A percentile compares a stretch with the other conserved stretches of the same genome.
These are phyloP conservation scores for Leptographium procerum DNA, from an alignment of 2,329 filamentous ascomycete species.

Conservation along the genomic window DNA sequence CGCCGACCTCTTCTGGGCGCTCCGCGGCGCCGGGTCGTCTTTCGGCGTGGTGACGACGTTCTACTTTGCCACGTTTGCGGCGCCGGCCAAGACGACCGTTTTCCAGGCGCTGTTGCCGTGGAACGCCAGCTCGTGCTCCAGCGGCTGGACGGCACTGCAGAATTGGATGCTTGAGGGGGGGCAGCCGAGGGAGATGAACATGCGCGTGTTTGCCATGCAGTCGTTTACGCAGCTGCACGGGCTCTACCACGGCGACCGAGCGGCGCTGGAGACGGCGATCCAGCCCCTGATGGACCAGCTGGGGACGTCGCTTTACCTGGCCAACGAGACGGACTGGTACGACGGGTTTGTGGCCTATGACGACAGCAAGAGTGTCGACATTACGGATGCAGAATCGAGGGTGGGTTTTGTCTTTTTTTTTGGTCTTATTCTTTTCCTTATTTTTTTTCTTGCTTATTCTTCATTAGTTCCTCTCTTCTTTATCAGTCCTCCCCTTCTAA, in stretches of 20 bases:
- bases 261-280: conserved; percentile 12
- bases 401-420: conserved; percentile 2
- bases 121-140: conserved; percentile 13
- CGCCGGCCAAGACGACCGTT: conserved; percentile 20
- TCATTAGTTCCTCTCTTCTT: too few relatives aligned
- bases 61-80: conserved; percentile 27
- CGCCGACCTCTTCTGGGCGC: conserved; percentile 30
- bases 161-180: conserved; percentile 14
- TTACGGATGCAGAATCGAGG: conserved; percentile 14
- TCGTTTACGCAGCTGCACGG: conserved; percentile 17
- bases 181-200: conserved; percentile 19
- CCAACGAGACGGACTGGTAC: conserved; percentile 17
- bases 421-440: not conserved
- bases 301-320: conserved; percentile 13
- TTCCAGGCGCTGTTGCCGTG: conserved; percentile 18
- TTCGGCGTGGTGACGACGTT: conserved; percentile 29
- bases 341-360: conserved; percentile 20
- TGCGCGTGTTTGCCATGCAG: conserved; percentile 17
- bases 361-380: conserved; percentile 18
- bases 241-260: conserved; percentile 16
- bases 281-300: conserved; percentile 15
- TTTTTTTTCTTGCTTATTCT: too few relatives aligned
- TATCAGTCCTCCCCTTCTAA: too few relatives aligned
- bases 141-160: conserved; percentile 16
- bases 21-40: conserved; percentile 29